These are phyloP conservation scores for Phytopythium chamaehyphon DNA, from an alignment of 352 stramenopile genomes.

Conservation along the genomic window DNA sequence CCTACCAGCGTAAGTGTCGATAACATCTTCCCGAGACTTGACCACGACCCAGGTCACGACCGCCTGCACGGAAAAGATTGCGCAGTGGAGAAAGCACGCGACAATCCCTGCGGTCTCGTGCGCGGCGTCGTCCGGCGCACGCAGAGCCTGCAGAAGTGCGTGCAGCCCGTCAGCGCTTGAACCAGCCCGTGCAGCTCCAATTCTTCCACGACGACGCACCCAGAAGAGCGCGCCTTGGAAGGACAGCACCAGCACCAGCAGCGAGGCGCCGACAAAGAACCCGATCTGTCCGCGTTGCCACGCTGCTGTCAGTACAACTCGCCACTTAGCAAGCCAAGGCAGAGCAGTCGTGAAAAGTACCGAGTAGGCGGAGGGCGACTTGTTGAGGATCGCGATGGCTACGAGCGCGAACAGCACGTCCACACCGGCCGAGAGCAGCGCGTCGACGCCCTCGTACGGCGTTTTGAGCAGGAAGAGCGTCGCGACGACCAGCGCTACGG, in stretches of 20 bases:
- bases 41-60: conserved; percentile 55
- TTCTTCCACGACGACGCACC: conserved; percentile 20
- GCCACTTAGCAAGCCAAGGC: too few species aligned
- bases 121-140: conserved; percentile 25
- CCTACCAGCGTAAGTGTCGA: conserved; percentile 78
- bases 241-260: conserved; percentile 61
- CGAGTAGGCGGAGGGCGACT: conserved; percentile 73
- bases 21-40: conserved; percentile 79
- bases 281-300: too few species aligned
- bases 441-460: conserved; percentile 63
- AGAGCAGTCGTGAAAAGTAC: conserved; percentile 33
- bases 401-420: conserved; percentile 73
- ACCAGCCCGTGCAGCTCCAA: background rate
- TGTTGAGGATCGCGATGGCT: conserved; percentile 75
- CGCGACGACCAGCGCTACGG: conserved; percentile 51
- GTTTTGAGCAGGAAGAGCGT: conserved; percentile 75
- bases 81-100: conserved; percentile 40
- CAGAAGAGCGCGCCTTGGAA: conserved; percentile 70
- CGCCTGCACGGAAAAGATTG: conserved; percentile 63
- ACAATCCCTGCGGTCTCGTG: conserved; percentile 34
- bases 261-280: conserved; percentile 62
- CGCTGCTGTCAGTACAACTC: too few species aligned
- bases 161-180: background rate
- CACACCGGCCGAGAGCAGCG: conserved; percentile 49
- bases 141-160: conserved; percentile 28